A percentile compares a stretch with the other conserved stretches of the same genome.
These are phyloP conservation scores for Erysiphe neolycopersici DNA, from an alignment of 2,329 filamentous ascomycete genomes.

Conservation along the genomic window DNA sequence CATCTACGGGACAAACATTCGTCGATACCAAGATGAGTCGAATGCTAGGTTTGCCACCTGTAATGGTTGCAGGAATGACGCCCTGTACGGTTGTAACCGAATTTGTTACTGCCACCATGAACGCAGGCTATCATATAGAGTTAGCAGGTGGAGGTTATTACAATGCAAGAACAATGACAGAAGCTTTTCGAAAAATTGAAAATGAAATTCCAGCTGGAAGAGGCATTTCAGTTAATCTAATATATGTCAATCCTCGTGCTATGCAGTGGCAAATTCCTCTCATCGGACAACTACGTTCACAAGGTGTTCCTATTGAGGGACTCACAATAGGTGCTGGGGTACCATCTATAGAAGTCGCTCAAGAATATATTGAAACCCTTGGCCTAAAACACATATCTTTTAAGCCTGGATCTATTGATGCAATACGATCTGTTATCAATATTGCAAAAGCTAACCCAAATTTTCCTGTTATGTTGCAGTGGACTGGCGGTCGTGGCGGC, in stretches of 20 bases:
- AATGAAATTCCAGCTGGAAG: slow-evolving; percentile 58
- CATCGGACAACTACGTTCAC: slow-evolving; percentile 49
- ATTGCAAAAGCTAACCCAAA: slow-evolving; percentile 82
- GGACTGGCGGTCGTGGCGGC: slow-evolving; percentile 83
- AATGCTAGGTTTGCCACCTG: slow-evolving; percentile 55
- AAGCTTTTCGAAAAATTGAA: slow-evolving; percentile 63
- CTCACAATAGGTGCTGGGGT: slow-evolving; percentile 83
- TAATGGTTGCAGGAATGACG: slow-evolving; percentile 89
- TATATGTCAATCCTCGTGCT: slow-evolving; percentile 69
- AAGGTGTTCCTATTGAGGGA: slow-evolving; percentile 77
- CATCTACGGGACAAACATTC: slow-evolving; percentile 65
- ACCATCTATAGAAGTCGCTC: slow-evolving; percentile 74
- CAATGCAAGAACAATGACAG: slow-evolving; percentile 55
- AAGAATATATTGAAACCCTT: slow-evolving; percentile 81
- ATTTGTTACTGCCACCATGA: slow-evolving; percentile 80
- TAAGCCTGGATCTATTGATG: slow-evolving; percentile 75
- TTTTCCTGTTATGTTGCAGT: slow-evolving; percentile 82
- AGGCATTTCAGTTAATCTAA: slow-evolving; percentile 71
- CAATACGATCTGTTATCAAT: slow-evolving; percentile 72
- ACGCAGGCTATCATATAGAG: slow-evolving; percentile 84
- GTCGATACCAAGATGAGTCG: slow-evolving; percentile 94
- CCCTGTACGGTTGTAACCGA: slow-evolving; percentile 74
- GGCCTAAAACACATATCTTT: slow-evolving; percentile 83
- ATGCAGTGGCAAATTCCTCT: slow-evolving; percentile 87
- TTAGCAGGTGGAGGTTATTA: slow-evolving; percentile 78